Percentiles rank a stretch among this genome's conserved stretches.
Evolutionary conservation across 768 basidiomycete genomes (phyloP).

Genomic region (Leccinum disarticulatum): DNA sequence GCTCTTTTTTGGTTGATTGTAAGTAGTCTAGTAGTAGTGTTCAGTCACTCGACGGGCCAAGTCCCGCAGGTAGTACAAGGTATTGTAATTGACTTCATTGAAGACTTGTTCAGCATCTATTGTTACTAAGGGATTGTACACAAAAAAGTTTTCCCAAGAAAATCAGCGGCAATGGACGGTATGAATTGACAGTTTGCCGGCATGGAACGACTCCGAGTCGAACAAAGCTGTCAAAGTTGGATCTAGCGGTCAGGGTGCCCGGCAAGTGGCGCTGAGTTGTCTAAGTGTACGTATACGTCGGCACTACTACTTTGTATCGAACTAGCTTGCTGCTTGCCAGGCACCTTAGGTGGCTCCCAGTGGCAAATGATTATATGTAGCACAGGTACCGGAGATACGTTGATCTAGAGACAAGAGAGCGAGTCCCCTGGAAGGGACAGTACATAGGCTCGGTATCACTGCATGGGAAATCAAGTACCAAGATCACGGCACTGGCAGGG

Average conservation of each 20-base stretch:
- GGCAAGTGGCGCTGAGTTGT: not conserved
- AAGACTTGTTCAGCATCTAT: not conserved
- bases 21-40: too few relatives aligned
- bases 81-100: not conserved
- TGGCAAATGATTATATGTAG: not conserved
- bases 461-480: not conserved
- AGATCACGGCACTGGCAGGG: too few relatives aligned
- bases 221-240: not conserved
- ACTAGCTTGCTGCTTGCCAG: not conserved
- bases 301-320: not conserved
- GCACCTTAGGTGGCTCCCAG: not conserved
- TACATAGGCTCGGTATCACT: not conserved
- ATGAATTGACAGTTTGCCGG: not conserved
- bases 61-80: not conserved
- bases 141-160: not conserved
- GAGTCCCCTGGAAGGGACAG: not conserved
- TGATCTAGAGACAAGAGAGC: not conserved
- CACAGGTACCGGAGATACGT: not conserved
- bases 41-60: not conserved
- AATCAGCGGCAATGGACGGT: not conserved
- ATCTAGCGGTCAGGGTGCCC: not conserved
- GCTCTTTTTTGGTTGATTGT: too few relatives aligned
- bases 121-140: not conserved
- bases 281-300: not conserved
- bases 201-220: not conserved